Base-by-base conservation (phyloP, 768 basidiomycete genomes). In the Mycena filopes region DNA sequence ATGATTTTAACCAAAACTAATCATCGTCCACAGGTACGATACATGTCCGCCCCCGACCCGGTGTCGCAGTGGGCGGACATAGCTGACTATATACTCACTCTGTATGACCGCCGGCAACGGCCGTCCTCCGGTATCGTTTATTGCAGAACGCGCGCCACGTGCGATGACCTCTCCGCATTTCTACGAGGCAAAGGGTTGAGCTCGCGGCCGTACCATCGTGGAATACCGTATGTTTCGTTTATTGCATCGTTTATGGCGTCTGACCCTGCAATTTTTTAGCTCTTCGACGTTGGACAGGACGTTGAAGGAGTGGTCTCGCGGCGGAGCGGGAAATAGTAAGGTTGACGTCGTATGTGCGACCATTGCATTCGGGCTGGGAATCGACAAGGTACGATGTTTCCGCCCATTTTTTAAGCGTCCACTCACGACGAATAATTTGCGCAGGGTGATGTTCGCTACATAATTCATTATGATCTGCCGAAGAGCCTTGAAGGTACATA, bases 331-430 rank as follows among this genome's bases (percentile, higher is more conserved):
- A 13, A 79, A 81, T 23, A 83, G 81, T 21, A 85, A 82, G 25
- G 81, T 90, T 4, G 91, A 93, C 60, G 83, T 93, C 25, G 91
- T 90, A 66, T 63, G 89, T 26, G 91, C 91, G 12, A 93, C 92
- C 0, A 86, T 95, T 53, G 93, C 93, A 6, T 95, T 95, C 69
- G 94, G 94, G 2, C 88, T 94, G 79, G 93, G 93, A 2, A 94
- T 95, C 47, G 93, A 95, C 73, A 95, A 94, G 78, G 80, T 41
- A n/a, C 43, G 50, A 15, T 31, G 5, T 0, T 16, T 28, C 23
- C 11, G 6, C 13, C 2, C n/a, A 12, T 50, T 20, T 41, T 31
- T 9, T 21, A 26, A 8, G 3, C 25, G 23, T 33, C 20, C 4
- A 21, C 5, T 41, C 12, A 10, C n/a, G n/a, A n/a, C n/a, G 42